Evolutionary conservation across 805 yeast genomes (phyloP), one percentile per base, ranked within the genome.

Genomic region (Nakazawaea wickerhamii): DNA sequence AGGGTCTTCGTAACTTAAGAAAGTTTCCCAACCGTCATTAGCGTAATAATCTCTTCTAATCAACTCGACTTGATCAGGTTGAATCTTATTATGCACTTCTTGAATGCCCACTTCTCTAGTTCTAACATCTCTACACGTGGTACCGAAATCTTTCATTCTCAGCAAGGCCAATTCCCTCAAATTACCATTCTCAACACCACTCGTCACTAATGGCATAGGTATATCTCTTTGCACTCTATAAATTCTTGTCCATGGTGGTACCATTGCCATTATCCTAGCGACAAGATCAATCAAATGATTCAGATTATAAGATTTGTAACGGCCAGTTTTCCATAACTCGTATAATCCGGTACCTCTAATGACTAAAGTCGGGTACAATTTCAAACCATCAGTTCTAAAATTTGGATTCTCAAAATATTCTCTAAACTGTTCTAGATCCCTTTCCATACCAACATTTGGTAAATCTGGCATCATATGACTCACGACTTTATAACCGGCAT

Each of bases 401-500:
- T 79, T 95, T 1, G 99, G 99, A 60, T 87, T 93, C 55, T 91
- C 98, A 59, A 93, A 93, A 67, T 93, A 93, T 61, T 93, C 99
- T 55, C 83, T 79, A 59, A 93, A 93, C 65, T 93, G 99, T 57
- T 89, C 96, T 46, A 91, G 68, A 60, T 93, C 99, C 60, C 99
- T 77, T 65, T 93, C 99, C 95, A 91, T 87, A 15, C 98, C 99
- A 46, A 93, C 97, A 57, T 93, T 93, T 14, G 99, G 99, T 55
- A 93, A 71, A 69, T 93, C 99, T 13, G 99, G 99, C 99, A 93
- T 93, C 99, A 93, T 93, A 66, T 93, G 99, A 50, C 95, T 81
- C 19, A 93, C 99, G 41, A 93, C 95, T 60, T 93, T 93, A 64
- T 90, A 93, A 11, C 99, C 99, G 1, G 99, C 91, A 63, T 93